These are phyloP conservation scores for Porodaedalea pini DNA, from an alignment of 1,284 basidiomycete species.

Conservation along the genomic window DNA sequence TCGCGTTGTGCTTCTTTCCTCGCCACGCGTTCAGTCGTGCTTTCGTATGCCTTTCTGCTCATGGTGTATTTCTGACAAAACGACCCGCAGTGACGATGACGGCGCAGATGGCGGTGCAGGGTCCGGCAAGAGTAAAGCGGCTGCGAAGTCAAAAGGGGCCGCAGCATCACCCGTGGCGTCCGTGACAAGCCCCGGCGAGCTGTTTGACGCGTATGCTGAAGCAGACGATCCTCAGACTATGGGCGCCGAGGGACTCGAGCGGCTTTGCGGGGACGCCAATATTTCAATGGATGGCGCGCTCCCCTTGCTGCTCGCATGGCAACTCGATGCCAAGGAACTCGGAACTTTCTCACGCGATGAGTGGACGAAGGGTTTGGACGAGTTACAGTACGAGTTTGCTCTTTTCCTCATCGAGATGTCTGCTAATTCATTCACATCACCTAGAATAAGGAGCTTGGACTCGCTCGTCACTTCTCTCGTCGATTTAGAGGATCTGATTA, in stretches of 20 bases:
- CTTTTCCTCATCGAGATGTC: neutral
- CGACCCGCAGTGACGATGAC: constrained; percentile 15
- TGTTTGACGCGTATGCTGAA: constrained; percentile 67
- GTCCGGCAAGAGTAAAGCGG: neutral
- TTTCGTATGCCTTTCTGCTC: constrained; percentile 12
- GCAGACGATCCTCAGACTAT: constrained; percentile 53
- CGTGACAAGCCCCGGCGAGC: constrained; percentile 34
- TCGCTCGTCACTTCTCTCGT: constrained; percentile 46
- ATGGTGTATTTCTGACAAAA: constrained; percentile 20
- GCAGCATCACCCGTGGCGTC: too few species aligned
- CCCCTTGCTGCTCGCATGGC: constrained; percentile 72
- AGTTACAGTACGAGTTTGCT: constrained; percentile 48
- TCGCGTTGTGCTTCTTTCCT: neutral
- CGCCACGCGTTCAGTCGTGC: neutral
- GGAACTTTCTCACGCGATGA: constrained; percentile 61
- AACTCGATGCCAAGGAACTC: constrained; percentile 63
- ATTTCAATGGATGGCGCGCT: constrained; percentile 66
- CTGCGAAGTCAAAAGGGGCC: neutral
- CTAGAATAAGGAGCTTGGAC: constrained; percentile 56
- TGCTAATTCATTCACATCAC: neutral
- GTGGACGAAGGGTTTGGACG: constrained; percentile 59
- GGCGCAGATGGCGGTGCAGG: constrained; percentile 1
- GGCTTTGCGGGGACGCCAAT: constrained; percentile 58
- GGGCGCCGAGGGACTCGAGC: constrained; percentile 64
- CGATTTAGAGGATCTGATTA: constrained; percentile 61